Evolutionary conservation across 2,329 filamentous ascomycete genomes (phyloP).

Genomic region (Pyricularia pennisetigena): DNA sequence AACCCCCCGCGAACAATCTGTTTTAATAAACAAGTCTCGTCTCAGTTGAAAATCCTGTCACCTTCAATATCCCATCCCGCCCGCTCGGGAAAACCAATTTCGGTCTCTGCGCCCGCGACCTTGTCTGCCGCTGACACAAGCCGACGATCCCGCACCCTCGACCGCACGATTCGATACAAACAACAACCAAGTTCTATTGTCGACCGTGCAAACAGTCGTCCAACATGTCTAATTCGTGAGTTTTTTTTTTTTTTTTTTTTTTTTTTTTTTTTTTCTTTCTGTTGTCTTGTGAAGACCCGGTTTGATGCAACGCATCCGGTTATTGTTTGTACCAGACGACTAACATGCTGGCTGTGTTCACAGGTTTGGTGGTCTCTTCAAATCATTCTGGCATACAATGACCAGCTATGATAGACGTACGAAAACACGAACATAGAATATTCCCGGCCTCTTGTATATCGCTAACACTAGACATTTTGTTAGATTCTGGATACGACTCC

Average conservation of each 20-base stretch:
- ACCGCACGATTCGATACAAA: not conserved
- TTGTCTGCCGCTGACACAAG: not conserved
- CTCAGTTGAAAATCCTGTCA: not conserved
- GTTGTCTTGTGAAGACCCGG: not conserved
- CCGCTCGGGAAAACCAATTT: not conserved
- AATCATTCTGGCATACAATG: conserved; percentile 92
- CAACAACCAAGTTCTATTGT: not conserved
- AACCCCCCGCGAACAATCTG: not conserved
- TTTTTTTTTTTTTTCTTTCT: not conserved
- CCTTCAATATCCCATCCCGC: not conserved
- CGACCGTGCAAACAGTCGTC: not conserved
- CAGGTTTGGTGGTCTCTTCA: conserved; percentile 64
- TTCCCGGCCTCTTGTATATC: not conserved
- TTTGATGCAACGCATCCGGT: not conserved
- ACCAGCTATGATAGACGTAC: conserved; percentile 60
- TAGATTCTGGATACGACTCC: conserved; percentile 88
- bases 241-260: not conserved
- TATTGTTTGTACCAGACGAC: not conserved
- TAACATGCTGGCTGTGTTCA: not conserved
- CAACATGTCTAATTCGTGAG: conserved; percentile 1
- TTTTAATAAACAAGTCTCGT: conserved; percentile 1
- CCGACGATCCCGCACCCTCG: not conserved
- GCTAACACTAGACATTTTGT: not conserved
- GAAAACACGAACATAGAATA: conserved; percentile 17
- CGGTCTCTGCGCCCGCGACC: not conserved